Conservation (phyloP, 1,139 yeast genomes). For the Taphrina populina region DNA sequence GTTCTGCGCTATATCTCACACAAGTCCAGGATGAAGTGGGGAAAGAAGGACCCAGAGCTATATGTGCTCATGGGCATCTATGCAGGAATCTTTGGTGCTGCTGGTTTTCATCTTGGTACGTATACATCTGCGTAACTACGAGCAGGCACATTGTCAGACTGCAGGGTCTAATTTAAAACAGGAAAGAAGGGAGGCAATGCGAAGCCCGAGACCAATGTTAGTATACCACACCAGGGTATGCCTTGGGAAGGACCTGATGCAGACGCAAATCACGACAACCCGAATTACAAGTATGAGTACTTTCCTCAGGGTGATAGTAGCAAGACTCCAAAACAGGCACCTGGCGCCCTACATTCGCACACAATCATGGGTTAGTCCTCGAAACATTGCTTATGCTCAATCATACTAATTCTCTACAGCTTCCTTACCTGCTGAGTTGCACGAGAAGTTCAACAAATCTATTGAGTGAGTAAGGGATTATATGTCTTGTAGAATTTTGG, state of each 20-base stretch:
- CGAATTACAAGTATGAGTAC: constrained; percentile 29
- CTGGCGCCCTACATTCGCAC: constrained; percentile 34
- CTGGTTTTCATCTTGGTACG: constrained; percentile 33
- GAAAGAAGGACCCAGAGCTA: constrained; percentile 32
- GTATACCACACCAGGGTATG: constrained; percentile 24
- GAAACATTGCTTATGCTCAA: too few species aligned
- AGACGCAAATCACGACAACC: constrained; percentile 13
- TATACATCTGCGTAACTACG: too few species aligned
- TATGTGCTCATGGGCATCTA: constrained; percentile 28
- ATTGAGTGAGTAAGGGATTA: constrained; percentile 2
- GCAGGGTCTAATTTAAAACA: neutral
- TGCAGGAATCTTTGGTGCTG: constrained; percentile 33
- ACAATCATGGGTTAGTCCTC: constrained; percentile 20
- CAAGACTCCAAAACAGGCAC: constrained; percentile 30
- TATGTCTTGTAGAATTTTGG: too few species aligned
- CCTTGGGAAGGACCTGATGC: constrained; percentile 32
- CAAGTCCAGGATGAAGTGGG: constrained; percentile 32
- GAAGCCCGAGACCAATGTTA: constrained; percentile 28
- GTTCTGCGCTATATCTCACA: neutral
- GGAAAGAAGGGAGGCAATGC: constrained; percentile 35
- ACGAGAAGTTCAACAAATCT: constrained; percentile 33
- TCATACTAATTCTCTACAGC: too few species aligned
- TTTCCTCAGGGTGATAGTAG: constrained; percentile 30
- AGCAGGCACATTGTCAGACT: too few species aligned
- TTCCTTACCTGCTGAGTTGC: constrained; percentile 26